Evolutionary conservation across 2,329 filamentous ascomycete genomes (phyloP).

Genomic region (Curvularia sp.): DNA sequence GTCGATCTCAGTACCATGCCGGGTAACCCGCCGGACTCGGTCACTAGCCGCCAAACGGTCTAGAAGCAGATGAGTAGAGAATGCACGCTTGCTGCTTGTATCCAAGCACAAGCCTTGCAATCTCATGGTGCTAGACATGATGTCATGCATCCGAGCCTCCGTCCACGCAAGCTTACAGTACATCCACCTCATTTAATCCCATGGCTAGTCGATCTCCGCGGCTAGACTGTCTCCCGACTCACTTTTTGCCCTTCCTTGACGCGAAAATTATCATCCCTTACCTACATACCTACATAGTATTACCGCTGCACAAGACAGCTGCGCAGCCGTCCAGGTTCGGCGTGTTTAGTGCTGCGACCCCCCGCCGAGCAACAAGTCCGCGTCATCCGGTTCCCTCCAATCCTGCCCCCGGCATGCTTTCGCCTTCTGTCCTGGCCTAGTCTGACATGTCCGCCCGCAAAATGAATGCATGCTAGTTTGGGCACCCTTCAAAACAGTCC

Average conservation of each 20-base stretch:
- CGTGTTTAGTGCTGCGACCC: constrained; percentile 24
- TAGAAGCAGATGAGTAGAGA: constrained; percentile 25
- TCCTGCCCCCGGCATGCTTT: constrained; percentile 26
- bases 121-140: constrained; percentile 30
- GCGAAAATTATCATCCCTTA: not conserved
- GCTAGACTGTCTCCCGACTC: constrained; percentile 20
- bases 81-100: constrained; percentile 27
- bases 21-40: constrained; percentile 35
- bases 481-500: constrained; percentile 38
- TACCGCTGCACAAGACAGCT: not conserved
- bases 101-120: constrained; percentile 12
- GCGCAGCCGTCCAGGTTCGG: not conserved
- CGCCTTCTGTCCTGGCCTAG: constrained; percentile 29
- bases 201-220: constrained; percentile 2
- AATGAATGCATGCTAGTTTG: constrained; percentile 29
- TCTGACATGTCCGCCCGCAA: constrained; percentile 22
- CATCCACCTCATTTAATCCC: constrained; percentile 3
- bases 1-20: constrained; percentile 32
- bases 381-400: constrained; percentile 41
- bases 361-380: constrained; percentile 32
- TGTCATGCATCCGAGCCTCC: constrained; percentile 38
- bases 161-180: constrained; percentile 15
- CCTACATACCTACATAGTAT: not conserved
- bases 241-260: constrained; percentile 12
- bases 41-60: constrained; percentile 31